A percentile compares a stretch with the other conserved stretches of the same genome.
These are phyloP conservation scores for Pulveroboletus ravenelii DNA, from an alignment of 768 basidiomycete species.

Conservation along the genomic window DNA sequence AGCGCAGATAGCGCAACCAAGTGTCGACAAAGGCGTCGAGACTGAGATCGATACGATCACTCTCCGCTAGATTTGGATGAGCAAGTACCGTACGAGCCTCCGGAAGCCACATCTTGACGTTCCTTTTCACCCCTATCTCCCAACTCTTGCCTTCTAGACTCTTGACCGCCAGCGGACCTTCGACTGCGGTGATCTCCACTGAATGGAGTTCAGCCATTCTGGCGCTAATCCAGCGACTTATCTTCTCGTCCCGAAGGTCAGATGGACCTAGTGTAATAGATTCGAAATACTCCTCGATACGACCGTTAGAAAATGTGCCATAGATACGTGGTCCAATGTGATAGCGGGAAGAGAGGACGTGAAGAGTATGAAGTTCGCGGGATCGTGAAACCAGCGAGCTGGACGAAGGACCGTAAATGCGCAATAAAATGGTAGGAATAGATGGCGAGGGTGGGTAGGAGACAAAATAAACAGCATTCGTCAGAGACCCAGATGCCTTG, in stretches of 20 bases:
- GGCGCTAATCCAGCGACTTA: conserved; percentile 84
- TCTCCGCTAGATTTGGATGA: conserved; percentile 46
- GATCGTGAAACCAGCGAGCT: conserved; percentile 82
- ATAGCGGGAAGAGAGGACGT: conserved; percentile 84
- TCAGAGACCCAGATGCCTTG: conserved; percentile 88
- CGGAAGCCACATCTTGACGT: conserved; percentile 66
- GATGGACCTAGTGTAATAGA: conserved; percentile 72
- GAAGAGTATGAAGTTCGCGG: conserved; percentile 81
- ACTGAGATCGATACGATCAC: conserved; percentile 52
- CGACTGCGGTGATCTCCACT: conserved; percentile 74
- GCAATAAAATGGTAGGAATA: conserved; percentile 70
- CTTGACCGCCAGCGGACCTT: conserved; percentile 37
- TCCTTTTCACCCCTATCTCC: conserved; percentile 59
- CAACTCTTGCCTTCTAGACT: conserved; percentile 44
- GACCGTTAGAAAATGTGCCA: conserved; percentile 94
- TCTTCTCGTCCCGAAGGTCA: conserved; percentile 71
- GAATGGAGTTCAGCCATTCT: conserved; percentile 96
- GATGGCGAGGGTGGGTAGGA: conserved; percentile 55
- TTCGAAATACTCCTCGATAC: conserved; percentile 93
- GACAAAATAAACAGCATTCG: conserved; percentile 96
- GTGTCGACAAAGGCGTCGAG: conserved; percentile 57
- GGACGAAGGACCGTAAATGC: conserved; percentile 89
- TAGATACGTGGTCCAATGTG: conserved; percentile 87
- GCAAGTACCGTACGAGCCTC: conserved; percentile 71
- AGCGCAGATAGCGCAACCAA: conserved; percentile 67